Evolutionary conservation across 2,329 filamentous ascomycete genomes (phyloP).

Genomic region (Colletotrichum sp.): DNA sequence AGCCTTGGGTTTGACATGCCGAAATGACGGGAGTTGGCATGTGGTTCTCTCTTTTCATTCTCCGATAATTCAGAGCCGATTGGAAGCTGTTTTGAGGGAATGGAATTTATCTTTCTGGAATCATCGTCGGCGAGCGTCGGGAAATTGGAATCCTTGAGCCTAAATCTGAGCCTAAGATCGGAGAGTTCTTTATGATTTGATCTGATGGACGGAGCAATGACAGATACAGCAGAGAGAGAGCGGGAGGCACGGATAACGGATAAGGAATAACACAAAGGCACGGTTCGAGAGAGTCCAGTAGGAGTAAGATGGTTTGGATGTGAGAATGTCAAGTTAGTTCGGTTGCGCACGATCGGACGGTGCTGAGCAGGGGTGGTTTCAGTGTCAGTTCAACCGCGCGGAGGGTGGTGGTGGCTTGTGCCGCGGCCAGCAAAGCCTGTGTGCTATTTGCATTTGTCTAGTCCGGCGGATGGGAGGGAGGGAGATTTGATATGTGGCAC

Average conservation of each 20-base stretch:
- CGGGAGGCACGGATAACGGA: background rate
- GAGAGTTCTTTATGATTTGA: background rate
- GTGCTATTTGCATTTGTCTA: background rate
- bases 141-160: background rate
- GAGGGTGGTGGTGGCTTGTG: background rate
- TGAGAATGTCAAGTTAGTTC: background rate
- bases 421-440: background rate
- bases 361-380: background rate
- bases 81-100: background rate
- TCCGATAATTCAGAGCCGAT: background rate
- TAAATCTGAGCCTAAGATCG: background rate
- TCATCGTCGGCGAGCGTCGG: background rate
- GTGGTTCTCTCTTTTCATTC: background rate
- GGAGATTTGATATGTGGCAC: background rate
- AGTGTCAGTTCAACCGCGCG: background rate
- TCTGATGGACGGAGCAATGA: background rate
- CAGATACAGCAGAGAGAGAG: background rate
- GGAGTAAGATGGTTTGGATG: background rate
- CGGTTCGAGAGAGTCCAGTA: background rate
- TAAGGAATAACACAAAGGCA: background rate
- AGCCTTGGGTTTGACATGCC: background rate
- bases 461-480: background rate
- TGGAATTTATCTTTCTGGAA: background rate
- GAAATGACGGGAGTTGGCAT: background rate
- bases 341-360: background rate